Conservation (phyloP, 2,329 filamentous ascomycete species). For the Coniochaeta sp. region DNA sequence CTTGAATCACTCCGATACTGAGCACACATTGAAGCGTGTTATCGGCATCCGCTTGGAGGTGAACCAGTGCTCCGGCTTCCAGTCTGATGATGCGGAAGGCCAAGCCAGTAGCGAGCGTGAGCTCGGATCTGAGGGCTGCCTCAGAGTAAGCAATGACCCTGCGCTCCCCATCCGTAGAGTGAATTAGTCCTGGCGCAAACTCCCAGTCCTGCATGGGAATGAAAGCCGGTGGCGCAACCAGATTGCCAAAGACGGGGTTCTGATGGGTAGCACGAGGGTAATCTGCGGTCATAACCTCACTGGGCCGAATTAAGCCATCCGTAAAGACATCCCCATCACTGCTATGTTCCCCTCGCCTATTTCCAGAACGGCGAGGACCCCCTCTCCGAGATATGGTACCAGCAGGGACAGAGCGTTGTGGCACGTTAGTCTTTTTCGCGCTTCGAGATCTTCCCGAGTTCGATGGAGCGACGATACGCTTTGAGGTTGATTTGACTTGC, state of each 20-base stretch:
- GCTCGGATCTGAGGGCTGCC: background rate
- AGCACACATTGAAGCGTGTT: background rate
- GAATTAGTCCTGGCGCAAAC: background rate
- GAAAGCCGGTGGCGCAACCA: background rate
- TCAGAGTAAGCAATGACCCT: background rate
- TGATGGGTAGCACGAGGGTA: background rate
- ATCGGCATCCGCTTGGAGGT: background rate
- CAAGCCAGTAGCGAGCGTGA: background rate
- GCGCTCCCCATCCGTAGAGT: background rate
- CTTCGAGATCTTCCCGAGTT: background rate
- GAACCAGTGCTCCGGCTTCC: background rate
- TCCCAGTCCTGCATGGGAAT: background rate
- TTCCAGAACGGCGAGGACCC: background rate
- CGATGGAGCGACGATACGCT: background rate
- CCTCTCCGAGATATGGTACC: background rate
- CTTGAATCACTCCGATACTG: background rate
- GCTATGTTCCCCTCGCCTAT: background rate
- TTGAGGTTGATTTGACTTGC: background rate
- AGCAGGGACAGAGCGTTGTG: background rate
- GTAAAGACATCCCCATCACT: background rate
- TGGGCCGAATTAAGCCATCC: background rate
- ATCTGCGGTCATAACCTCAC: background rate
- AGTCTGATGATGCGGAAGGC: background rate
- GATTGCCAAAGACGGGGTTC: background rate
- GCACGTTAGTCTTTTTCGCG: background rate